These are phyloP conservation scores for Ustilago curta DNA, from an alignment of 1,284 basidiomycete genomes.

Conservation along the genomic window DNA sequence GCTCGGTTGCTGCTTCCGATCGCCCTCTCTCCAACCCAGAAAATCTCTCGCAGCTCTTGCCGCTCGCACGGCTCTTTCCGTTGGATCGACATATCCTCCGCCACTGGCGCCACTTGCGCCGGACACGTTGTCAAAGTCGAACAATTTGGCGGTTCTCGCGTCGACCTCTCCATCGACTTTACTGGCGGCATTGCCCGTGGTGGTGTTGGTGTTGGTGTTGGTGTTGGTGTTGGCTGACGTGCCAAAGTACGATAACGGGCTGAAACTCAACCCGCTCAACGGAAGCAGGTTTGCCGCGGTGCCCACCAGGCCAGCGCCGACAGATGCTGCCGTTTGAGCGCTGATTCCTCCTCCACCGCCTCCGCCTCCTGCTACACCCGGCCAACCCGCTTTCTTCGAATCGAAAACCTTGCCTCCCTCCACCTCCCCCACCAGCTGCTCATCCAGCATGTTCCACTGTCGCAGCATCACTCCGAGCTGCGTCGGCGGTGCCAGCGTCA, in stretches of 20 bases:
- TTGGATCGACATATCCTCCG: conserved; percentile 27
- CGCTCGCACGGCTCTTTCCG: conserved; percentile 42
- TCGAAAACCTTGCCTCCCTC: conserved; percentile 24
- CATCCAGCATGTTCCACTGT: conserved; percentile 31
- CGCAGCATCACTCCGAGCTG: conserved; percentile 33
- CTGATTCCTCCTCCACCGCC: conserved; percentile 3
- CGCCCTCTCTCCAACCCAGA: conserved; percentile 42
- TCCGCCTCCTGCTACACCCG: background rate
- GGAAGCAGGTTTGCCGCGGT: conserved; percentile 41
- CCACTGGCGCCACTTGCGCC: background rate
- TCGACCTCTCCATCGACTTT: conserved; percentile 10
- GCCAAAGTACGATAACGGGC: conserved; percentile 34
- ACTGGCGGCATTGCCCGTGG: background rate
- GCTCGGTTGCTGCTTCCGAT: background rate
- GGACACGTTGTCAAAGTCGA: conserved; percentile 42
- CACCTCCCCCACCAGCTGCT: conserved; percentile 25
- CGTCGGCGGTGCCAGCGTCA: conserved; percentile 25
- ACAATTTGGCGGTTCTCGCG: conserved; percentile 35
- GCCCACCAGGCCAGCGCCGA: conserved; percentile 25
- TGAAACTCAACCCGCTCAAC: conserved; percentile 10
- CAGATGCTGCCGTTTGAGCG: conserved; percentile 24
- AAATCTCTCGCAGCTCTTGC: conserved; percentile 50
- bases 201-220: background rate
- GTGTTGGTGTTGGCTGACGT: background rate
- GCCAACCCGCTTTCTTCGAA: conserved; percentile 15